Percentiles rank a stretch among this genome's conserved stretches.
phyloP scores from a whole-genome alignment of 257 asterid species.

The Solanum corneliomulleri region DNA sequence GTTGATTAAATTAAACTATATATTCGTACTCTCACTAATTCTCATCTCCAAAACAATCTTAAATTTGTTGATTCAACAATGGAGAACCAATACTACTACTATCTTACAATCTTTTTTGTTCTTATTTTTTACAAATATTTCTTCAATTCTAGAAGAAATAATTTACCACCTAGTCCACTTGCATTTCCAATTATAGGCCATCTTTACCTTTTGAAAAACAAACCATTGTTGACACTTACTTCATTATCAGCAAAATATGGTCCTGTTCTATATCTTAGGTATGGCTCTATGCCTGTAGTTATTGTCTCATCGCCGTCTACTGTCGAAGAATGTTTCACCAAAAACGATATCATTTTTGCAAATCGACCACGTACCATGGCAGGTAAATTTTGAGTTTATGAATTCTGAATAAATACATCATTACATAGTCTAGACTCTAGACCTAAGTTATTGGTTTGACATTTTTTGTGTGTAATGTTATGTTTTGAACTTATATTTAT shows the following conservation, averaged over 20 bases:
- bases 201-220: slow-evolving; percentile 28
- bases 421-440: not conserved
- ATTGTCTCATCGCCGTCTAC: slow-evolving; percentile 40
- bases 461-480: not conserved
- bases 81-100: not conserved
- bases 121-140: not conserved
- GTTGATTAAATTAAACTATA: not conserved
- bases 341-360: slow-evolving; percentile 36
- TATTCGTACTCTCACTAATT: not conserved
- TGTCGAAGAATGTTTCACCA: not conserved
- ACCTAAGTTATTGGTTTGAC: not conserved
- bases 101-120: not conserved
- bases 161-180: slow-evolving; percentile 32
- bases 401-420: not conserved
- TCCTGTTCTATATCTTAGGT: slow-evolving; percentile 23
- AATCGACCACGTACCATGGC: slow-evolving; percentile 31
- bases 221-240: slow-evolving; percentile 11
- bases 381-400: not conserved
- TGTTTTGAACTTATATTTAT: not conserved
- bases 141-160: not conserved
- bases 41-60: not conserved
- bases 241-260: slow-evolving; percentile 30
- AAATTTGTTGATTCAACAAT: not conserved
- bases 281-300: slow-evolving; percentile 22
- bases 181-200: slow-evolving; percentile 50